Evolutionary conservation across 2,329 filamentous ascomycete species (phyloP).

Genomic region (Colletotrichum sp.): DNA sequence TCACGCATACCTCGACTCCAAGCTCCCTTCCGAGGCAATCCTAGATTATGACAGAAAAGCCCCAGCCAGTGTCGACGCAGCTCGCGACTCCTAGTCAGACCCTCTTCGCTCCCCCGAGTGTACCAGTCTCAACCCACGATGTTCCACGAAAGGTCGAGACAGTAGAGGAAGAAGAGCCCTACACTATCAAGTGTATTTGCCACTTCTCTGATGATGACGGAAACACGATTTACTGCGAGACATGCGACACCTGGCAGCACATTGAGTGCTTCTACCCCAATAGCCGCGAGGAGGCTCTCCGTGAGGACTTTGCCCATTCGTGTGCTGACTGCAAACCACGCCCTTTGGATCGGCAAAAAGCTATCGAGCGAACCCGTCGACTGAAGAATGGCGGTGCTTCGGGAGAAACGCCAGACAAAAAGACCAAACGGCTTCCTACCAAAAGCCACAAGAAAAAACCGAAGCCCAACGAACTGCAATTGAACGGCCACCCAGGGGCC

Average conservation of each 20-base stretch:
- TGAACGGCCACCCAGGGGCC: conserved; percentile 70
- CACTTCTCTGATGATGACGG: conserved; percentile 93
- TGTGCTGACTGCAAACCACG: conserved; percentile 90
- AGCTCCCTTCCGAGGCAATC: conserved; percentile 46
- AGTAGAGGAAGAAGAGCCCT: conserved; percentile 77
- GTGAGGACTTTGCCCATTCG: conserved; percentile 78
- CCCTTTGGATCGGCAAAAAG: conserved; percentile 73
- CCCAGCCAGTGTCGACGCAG: conserved; percentile 57
- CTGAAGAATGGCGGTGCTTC: conserved; percentile 49
- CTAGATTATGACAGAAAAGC: conserved; percentile 69
- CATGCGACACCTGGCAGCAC: conserved; percentile 97
- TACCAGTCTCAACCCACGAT: conserved; percentile 43
- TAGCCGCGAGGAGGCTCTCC: conserved; percentile 73
- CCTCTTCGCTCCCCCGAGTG: conserved; percentile 45
- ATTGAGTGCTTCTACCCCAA: conserved; percentile 92
- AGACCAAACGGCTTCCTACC: conserved; percentile 73
- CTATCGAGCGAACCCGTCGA: conserved; percentile 73
- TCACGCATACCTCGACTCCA: conserved; percentile 39
- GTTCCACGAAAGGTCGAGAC: conserved; percentile 53
- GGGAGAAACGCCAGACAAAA: conserved; percentile 67
- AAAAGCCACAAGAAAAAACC: conserved; percentile 90
- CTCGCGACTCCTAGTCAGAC: conserved; percentile 60
- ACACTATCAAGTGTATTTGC: conserved; percentile 98
- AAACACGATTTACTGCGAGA: conserved; percentile 95
- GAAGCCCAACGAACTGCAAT: conserved; percentile 71